Evolutionary conservation across 768 basidiomycete species (phyloP).

Genomic region (Termitomyces sp.): DNA sequence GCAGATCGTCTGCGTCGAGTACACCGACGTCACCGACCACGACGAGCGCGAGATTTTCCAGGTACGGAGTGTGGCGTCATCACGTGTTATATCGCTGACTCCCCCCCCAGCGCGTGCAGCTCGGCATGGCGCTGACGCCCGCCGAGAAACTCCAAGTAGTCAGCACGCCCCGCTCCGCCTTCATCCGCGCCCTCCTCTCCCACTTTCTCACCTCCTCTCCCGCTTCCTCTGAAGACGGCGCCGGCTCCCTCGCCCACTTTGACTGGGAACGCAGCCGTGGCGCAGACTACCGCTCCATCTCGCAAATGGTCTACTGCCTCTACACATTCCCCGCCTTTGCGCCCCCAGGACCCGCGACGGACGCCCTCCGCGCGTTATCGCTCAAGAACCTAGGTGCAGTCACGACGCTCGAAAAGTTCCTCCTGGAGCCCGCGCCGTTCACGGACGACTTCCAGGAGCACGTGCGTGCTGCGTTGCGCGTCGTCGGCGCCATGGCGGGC

Average conservation of each 20-base stretch:
- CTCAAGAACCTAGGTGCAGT: slow-evolving; percentile 35
- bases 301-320: slow-evolving; percentile 48
- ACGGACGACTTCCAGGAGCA: not conserved
- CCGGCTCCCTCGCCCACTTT: slow-evolving; percentile 29
- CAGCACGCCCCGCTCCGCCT: slow-evolving; percentile 46
- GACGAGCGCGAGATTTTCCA: slow-evolving; percentile 71
- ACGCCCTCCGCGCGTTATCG: slow-evolving; percentile 29
- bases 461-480: not conserved
- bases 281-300: slow-evolving; percentile 52
- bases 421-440: not conserved
- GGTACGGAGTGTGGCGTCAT: slow-evolving; percentile 25
- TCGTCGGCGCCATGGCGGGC: slow-evolving; percentile 4
- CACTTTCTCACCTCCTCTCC: slow-evolving; percentile 48
- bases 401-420: slow-evolving; percentile 22
- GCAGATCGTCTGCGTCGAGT: slow-evolving; percentile 80
- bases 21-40: slow-evolving; percentile 46
- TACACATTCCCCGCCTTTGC: slow-evolving; percentile 28
- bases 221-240: slow-evolving; percentile 40
- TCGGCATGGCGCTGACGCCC: slow-evolving; percentile 66
- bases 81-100: not conserved
- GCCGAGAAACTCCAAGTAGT: slow-evolving; percentile 67
- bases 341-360: slow-evolving; percentile 16
- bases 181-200: slow-evolving; percentile 52
- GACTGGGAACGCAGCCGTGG: slow-evolving; percentile 49
- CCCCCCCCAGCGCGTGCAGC: slow-evolving; percentile 56